phyloP scores from a whole-genome alignment of 108 stramenopile genomes.

The Licmophora abbreviata region DNA sequence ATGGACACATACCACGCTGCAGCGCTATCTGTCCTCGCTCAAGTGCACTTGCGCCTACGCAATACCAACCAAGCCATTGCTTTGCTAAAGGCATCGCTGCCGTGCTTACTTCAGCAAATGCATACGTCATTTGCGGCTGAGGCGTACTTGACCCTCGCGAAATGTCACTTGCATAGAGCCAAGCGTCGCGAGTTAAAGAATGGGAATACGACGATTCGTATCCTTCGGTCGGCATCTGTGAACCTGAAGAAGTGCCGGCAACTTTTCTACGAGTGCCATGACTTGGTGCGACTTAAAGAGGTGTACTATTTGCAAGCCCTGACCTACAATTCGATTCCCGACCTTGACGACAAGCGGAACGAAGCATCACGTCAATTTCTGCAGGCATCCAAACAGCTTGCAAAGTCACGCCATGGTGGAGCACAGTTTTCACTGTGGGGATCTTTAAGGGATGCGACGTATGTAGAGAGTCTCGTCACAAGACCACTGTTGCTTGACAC shows the following conservation, averaged over 20 bases:
- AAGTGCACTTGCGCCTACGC: constrained; percentile 43
- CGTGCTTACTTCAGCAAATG: constrained; percentile 51
- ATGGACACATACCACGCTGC: constrained; percentile 75
- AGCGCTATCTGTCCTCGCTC: constrained; percentile 50
- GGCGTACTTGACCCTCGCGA: constrained; percentile 66
- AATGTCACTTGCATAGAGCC: constrained; percentile 44
- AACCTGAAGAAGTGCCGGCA: constrained; percentile 17
- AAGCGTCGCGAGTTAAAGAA: too few relatives aligned
- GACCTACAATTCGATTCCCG: constrained; percentile 16
- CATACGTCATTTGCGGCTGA: constrained; percentile 64
- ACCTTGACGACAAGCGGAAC: neutral
- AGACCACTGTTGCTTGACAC: too few relatives aligned
- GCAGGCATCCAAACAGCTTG: neutral
- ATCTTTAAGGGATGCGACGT: too few relatives aligned
- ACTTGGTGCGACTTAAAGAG: constrained; percentile 38
- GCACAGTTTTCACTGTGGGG: too few relatives aligned
- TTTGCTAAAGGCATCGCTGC: constrained; percentile 45
- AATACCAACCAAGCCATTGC: constrained; percentile 47
- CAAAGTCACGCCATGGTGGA: constrained; percentile 1
- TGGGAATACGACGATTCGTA: constrained; percentile 1
- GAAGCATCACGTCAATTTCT: constrained; percentile 1
- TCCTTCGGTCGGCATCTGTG: neutral
- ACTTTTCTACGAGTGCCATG: constrained; percentile 45
- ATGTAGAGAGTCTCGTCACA: too few relatives aligned
- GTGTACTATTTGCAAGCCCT: constrained; percentile 60